Evolutionary conservation across 1,139 yeast genomes (phyloP).

Genomic region (Hansenula anomala): DNA sequence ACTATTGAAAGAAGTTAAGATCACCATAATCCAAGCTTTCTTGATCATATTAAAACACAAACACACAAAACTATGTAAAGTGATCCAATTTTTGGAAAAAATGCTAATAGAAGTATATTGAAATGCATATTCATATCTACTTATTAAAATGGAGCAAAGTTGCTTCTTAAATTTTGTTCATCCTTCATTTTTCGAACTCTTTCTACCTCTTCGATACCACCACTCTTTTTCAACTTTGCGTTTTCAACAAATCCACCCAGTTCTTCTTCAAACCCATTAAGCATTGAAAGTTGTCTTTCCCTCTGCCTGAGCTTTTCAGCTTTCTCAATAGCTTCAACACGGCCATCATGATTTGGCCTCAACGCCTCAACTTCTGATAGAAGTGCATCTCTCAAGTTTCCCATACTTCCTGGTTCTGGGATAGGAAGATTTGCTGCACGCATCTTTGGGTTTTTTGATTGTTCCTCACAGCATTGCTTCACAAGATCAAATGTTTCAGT

Average conservation of each 20-base stretch:
- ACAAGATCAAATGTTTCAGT: slow-evolving; percentile 78
- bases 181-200: slow-evolving; percentile 64
- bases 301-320: slow-evolving; percentile 80
- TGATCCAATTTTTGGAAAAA: no score
- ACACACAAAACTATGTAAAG: slow-evolving; percentile 2
- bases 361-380: slow-evolving; percentile 74
- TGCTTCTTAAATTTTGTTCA: slow-evolving; percentile 54
- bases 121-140: no score
- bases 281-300: slow-evolving; percentile 55
- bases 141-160: slow-evolving; percentile 27
- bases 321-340: slow-evolving; percentile 82
- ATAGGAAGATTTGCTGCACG: slow-evolving; percentile 37
- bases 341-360: slow-evolving; percentile 76
- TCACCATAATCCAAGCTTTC: background rate
- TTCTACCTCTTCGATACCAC: slow-evolving; percentile 87
- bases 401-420: slow-evolving; percentile 67
- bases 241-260: slow-evolving; percentile 83
- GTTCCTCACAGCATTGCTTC: slow-evolving; percentile 78
- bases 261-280: slow-evolving; percentile 77
- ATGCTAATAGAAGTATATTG: no score
- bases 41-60: background rate
- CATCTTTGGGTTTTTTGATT: slow-evolving; percentile 44
- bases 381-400: slow-evolving; percentile 72
- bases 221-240: slow-evolving; percentile 68
- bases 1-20: background rate